Conservation (phyloP, 2,329 filamentous ascomycete genomes). For the Fusarium compactum region DNA sequence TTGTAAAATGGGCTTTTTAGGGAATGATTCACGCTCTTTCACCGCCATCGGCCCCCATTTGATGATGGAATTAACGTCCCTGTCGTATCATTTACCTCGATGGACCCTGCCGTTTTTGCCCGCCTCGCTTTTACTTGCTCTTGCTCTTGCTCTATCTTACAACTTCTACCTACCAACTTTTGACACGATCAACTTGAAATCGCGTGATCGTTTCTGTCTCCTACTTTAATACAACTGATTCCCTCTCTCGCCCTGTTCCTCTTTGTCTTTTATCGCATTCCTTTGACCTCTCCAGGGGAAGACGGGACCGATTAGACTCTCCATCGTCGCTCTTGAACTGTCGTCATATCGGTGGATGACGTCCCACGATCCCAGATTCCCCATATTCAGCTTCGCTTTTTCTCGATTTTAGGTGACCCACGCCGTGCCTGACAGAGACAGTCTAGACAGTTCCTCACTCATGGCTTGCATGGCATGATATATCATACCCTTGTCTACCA, state of each 20-base stretch:
- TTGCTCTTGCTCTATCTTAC: neutral
- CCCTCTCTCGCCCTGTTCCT: neutral
- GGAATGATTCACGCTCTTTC: constrained; percentile 45
- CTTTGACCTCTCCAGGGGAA: constrained; percentile 2
- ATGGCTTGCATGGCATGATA: constrained; percentile 42
- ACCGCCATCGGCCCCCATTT: constrained; percentile 45
- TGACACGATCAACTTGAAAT: neutral
- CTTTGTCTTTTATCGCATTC: neutral
- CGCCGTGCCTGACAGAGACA: constrained; percentile 35
- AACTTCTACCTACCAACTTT: constrained; percentile 7
- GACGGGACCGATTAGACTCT: constrained; percentile 32
- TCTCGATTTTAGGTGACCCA: constrained; percentile 34
- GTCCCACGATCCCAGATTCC: constrained; percentile 46
- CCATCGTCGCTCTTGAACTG: constrained; percentile 31
- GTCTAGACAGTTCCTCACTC: neutral
- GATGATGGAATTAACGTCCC: constrained; percentile 30
- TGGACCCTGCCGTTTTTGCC: constrained; percentile 35
- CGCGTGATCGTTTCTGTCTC: constrained; percentile 1
- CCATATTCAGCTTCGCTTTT: constrained; percentile 32
- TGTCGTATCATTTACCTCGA: constrained; percentile 40
- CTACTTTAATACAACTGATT: neutral
- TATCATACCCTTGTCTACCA: constrained; percentile 26
- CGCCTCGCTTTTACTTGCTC: constrained; percentile 16
- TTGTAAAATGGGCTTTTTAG: neutral
- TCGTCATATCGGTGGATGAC: constrained; percentile 48